Evolutionary conservation across 331 rosid species (phyloP), one percentile per base, ranked within the genome.

Genomic region (Malus hybrid): DNA sequence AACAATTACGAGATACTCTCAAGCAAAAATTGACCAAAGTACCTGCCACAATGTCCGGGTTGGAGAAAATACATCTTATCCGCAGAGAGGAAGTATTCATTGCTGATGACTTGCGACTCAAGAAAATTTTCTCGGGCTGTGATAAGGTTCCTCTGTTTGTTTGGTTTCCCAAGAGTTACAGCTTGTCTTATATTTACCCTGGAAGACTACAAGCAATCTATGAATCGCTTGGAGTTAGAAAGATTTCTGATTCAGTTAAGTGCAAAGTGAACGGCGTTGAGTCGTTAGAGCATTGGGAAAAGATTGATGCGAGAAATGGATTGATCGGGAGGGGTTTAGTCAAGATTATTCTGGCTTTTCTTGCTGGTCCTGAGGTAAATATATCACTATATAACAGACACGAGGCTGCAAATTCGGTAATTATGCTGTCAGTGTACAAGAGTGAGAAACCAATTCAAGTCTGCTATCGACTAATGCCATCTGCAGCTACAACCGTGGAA

Each of bases 381-480:
- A 68, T 77, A 69, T 32, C 75, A 10, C 36, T 29, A 29, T n/a
- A 61, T 19, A 27, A 57, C 69, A 77, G 80, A 60, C 80, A 46
- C 34, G 7, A 69, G 52, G 31, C 13, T 3, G 75, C 75, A 8
- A 39, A 34, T 5, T 57, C 70, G 1, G 27, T 77, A 29, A n/a
- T 69, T 34, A 10, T 18, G n/a, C 70, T 60, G 36, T 15, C 69
- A 12, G 36, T 44, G 12, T 77, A 39, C 50, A 16, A 22, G 74
- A 56, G 60, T 42, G 59, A 67, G 42, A 29, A 67, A 39, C 80
- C 74, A 3, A 39, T 77, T 13, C 18, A 44, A 60, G 63, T 77
- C 61, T 57, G 22, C 14, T 60, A 44, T 34, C 15, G 2, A 5
- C 22, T 69, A 42, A 69, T 52, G 27, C 44, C 28, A 6, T 28